These are phyloP conservation scores for Paecilomyces sp. DNA, from an alignment of 2,329 filamentous ascomycete species.

Conservation along the genomic window DNA sequence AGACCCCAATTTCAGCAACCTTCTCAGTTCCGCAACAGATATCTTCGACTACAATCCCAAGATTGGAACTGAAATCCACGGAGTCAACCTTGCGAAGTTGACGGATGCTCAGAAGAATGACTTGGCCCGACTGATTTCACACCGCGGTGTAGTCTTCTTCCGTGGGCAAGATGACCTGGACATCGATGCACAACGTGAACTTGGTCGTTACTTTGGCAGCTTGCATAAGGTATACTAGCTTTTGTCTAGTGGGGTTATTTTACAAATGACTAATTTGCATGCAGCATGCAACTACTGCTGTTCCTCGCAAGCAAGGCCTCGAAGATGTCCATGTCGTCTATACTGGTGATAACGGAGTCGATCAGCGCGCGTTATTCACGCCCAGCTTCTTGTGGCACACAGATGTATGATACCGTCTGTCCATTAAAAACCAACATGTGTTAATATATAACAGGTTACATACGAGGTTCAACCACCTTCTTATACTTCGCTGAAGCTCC, in stretches of 20 bases:
- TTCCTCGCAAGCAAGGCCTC: constrained; percentile 42
- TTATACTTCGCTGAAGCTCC: constrained; percentile 50
- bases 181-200: constrained; percentile 46
- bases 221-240: constrained; percentile 38
- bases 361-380: constrained; percentile 48
- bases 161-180: constrained; percentile 48
- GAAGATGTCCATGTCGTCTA: constrained; percentile 54
- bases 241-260: neutral
- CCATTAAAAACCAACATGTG: neutral
- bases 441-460: constrained; percentile 38
- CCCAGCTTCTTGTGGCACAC: constrained; percentile 52
- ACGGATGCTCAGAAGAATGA: constrained; percentile 49
- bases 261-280: constrained; percentile 5
- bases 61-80: constrained; percentile 48
- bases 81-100: constrained; percentile 44
- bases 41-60: constrained; percentile 53
- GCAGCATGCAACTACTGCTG: constrained; percentile 47
- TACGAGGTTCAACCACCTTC: constrained; percentile 53
- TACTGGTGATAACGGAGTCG: constrained; percentile 45
- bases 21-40: constrained; percentile 46
- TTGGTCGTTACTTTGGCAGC: constrained; percentile 47
- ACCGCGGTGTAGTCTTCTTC: constrained; percentile 53
- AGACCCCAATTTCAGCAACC: constrained; percentile 47
- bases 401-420: constrained; percentile 30
- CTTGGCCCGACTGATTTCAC: constrained; percentile 46